Evolutionary conservation across 768 basidiomycete genomes (phyloP).

Genomic region (Boletus pseudo-olivaceus): DNA sequence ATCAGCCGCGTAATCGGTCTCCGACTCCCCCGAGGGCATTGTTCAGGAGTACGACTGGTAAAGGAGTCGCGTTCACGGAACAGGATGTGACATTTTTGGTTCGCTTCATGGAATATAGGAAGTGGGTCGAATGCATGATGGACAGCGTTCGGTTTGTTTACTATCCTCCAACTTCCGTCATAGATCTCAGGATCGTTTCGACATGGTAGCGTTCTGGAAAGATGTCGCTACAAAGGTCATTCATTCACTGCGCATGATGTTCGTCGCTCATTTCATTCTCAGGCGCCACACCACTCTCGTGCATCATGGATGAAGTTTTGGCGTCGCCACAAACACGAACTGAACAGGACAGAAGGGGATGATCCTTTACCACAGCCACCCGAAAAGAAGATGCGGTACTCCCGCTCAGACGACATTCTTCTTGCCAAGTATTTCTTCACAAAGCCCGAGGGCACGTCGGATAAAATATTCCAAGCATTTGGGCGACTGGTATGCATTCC

Average conservation of each 20-base stretch:
- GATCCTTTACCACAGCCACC: conserved; percentile 73
- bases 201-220: conserved; percentile 81
- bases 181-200: conserved; percentile 56
- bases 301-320: conserved; percentile 96
- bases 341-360: conserved; percentile 61
- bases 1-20: conserved; percentile 54
- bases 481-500: conserved; percentile 54
- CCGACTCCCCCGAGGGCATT: conserved; percentile 79
- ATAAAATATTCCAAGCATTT: conserved; percentile 81
- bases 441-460: conserved; percentile 77
- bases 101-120: conserved; percentile 73
- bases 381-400: conserved; percentile 87
- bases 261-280: conserved; percentile 4
- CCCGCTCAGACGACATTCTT: conserved; percentile 71
- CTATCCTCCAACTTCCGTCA: conserved; percentile 1
- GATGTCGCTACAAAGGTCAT: conserved; percentile 66
- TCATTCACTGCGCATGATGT: conserved; percentile 1
- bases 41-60: conserved; percentile 83
- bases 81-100: conserved; percentile 79
- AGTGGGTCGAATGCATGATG: conserved; percentile 41
- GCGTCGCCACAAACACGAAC: conserved; percentile 82
- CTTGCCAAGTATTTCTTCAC: conserved; percentile 71
- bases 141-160: conserved; percentile 1
- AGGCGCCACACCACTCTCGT: conserved; percentile 88
- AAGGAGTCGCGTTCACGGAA: conserved; percentile 85